Evolutionary conservation across 2,329 filamentous ascomycete species (phyloP), one percentile per base, ranked within the genome.

Genomic region (Fusarium acutatum): DNA sequence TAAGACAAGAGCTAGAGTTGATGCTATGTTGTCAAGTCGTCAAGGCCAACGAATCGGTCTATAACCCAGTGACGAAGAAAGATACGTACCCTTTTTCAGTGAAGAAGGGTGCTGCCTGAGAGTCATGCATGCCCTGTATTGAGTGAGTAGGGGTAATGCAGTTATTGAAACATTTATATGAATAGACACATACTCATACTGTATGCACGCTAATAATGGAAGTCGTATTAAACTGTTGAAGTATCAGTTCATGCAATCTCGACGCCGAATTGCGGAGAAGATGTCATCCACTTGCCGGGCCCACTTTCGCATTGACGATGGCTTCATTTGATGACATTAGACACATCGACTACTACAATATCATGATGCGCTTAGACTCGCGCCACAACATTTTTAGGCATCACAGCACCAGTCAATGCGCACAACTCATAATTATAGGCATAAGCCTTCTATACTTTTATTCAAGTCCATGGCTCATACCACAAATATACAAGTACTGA

Each of bases 221-320:
- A 4, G 30, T 34, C 32, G 30, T 50, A 26, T 53, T 37, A 53
- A 37, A 53, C 34, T 53, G 26, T 58, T 35, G 8, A 26, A 12
- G 28, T 32, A 14, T 49, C 46, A 73, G 64, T 69, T 72, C 64
- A 72, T 72, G 69, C 70, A 70, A 56, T 60, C 41, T 46, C 44
- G 32, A 72, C 43, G 52, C 64, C 65, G 43, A 62, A 67, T 54
- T 73, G 70, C 66, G 70, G 71, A 73, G 69, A 68, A 57, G 34
- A 30, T 52, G 14, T 38, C 35, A 50, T n/a, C 52, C 47, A 54
- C 60, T 43, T 61, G 28, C 35, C 37, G 37, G 70, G 35, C 70
- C 70, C 65, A 56, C 14, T 37, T 38, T 41, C 22, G 26, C 46
- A 28, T 43, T 61, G 47, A 34, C 37, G 37, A 61, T 61, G 38